Conservation (phyloP, 2,329 filamentous ascomycete species). For the Neospermospora avenae region DNA sequence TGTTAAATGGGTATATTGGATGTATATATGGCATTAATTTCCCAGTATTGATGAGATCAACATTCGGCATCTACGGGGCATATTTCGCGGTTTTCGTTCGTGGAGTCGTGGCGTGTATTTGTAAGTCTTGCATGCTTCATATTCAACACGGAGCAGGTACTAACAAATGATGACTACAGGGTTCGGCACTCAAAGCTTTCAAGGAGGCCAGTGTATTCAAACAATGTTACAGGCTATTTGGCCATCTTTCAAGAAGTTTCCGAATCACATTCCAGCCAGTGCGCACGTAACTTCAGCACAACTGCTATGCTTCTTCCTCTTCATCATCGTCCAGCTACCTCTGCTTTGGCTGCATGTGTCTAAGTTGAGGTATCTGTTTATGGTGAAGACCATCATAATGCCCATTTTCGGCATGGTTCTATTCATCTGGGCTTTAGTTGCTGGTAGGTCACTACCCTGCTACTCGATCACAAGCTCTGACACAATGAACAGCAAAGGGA, state of each 20-base stretch:
- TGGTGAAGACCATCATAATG: constrained; percentile 42
- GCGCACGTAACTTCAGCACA: constrained; percentile 52
- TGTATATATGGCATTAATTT: constrained; percentile 45
- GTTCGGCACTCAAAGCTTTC: constrained; percentile 27
- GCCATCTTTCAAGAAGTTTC: constrained; percentile 48
- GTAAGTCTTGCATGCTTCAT: constrained; percentile 7
- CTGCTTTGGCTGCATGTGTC: constrained; percentile 48
- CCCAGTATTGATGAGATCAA: constrained; percentile 42
- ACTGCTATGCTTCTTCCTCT: constrained; percentile 52
- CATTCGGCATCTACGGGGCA: constrained; percentile 44
- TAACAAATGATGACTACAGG: constrained; percentile 14
- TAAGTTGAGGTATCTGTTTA: constrained; percentile 49
- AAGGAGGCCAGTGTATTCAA: constrained; percentile 35
- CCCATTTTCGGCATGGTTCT: constrained; percentile 25
- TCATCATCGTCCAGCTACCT: constrained; percentile 26
- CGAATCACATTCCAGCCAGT: constrained; percentile 49
- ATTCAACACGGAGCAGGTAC: background rate
- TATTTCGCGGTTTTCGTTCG: constrained; percentile 39
- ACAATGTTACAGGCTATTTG: constrained; percentile 45
- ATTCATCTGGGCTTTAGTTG: constrained; percentile 27
- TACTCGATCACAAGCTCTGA: background rate
- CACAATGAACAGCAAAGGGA: constrained; percentile 18
- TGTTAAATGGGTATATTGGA: constrained; percentile 44
- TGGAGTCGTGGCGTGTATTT: constrained; percentile 28
- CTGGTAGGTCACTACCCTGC: constrained; percentile 11